Base-by-base conservation (phyloP, 169 alveolate genomes). In the Eimeria necatrix region DNA sequence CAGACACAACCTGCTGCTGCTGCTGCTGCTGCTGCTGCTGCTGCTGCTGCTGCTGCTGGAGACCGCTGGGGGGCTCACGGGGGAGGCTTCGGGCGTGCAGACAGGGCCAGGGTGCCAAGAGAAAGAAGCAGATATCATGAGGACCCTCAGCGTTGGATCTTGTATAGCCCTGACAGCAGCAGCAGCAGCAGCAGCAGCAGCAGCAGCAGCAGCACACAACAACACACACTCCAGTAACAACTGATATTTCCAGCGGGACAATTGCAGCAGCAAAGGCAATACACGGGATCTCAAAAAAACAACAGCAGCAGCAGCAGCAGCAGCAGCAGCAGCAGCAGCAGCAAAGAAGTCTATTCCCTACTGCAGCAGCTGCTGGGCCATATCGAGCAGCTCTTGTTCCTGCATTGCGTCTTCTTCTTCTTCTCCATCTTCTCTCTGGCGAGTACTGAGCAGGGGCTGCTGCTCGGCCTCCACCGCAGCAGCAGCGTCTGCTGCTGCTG, bases 281-380 rank as follows among this genome's bases (percentile, higher is more conserved):
- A 24, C 22, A n/a, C 4, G 48, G n/a, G 10, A 16, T 20, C 9
- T 18, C 32, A 90, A n/a, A 32, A 4, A 14, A 64, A 64, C 6
- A 10, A 0, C 22, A n/a, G 0, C 16, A 61, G 9, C 16, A 0
- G 2, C 2, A 0, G 24, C 12, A 61, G 16, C 41, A n/a, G n/a
- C 6, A 61, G 9, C 16, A 61, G 9, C 26, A 3, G 24, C 46
- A 20, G 22, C 18, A 64, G 22, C 46, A 18, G 22, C 74, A 56
- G 18, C 32, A 20, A 5, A 5, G 0, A 53, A 12, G 78, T 32
- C 20, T 4, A 61, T 0, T 0, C 2, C 86, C 46, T 70, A 88
- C 94, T 88, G 48, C 24, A 68, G 94, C 87, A 88, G 8, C 60
- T 88, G 52, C 94, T 20, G 52, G 4, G 94, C 73, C 70, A 61